Evolutionary conservation across 345 rosid species (phyloP).

Genomic region (Crucihimalaya himalaica): DNA sequence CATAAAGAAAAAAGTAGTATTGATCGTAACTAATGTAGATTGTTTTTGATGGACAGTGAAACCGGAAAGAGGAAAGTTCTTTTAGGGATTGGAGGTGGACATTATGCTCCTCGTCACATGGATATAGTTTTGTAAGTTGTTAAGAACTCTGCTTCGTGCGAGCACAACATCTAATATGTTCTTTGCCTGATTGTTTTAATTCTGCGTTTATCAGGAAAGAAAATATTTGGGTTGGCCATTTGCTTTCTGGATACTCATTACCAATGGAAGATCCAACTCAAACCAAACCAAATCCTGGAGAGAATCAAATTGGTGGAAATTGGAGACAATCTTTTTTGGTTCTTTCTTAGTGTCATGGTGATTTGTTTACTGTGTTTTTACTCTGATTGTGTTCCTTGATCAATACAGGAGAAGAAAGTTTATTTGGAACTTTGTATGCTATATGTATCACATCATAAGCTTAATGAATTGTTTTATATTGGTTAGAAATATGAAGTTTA

Average conservation of each 20-base stretch:
- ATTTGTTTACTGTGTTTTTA: no score
- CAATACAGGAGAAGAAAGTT: no score
- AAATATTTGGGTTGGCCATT: slow-evolving; percentile 86
- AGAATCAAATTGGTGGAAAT: slow-evolving; percentile 60
- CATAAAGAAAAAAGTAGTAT: neutral
- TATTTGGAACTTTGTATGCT: no score
- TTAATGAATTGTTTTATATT: no score
- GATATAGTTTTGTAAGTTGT: slow-evolving; percentile 74
- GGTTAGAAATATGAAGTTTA: no score
- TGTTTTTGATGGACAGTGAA: slow-evolving; percentile 44
- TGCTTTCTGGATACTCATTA: slow-evolving; percentile 81
- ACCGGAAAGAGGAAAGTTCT: slow-evolving; percentile 67
- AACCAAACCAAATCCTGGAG: slow-evolving; percentile 45
- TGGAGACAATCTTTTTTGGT: slow-evolving; percentile 88
- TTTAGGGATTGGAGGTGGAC: slow-evolving; percentile 91
- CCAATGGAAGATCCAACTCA: slow-evolving; percentile 64
- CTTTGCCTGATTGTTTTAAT: neutral
- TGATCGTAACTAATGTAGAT: neutral
- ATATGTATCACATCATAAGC: no score
- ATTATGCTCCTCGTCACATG: slow-evolving; percentile 93
- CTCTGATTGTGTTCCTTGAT: no score
- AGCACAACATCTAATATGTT: neutral
- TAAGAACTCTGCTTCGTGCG: neutral
- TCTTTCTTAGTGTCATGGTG: no score
- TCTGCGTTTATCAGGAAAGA: slow-evolving; percentile 55